phyloP scores from a whole-genome alignment of 768 basidiomycete genomes.

The Hypsizygus marmoreus region DNA sequence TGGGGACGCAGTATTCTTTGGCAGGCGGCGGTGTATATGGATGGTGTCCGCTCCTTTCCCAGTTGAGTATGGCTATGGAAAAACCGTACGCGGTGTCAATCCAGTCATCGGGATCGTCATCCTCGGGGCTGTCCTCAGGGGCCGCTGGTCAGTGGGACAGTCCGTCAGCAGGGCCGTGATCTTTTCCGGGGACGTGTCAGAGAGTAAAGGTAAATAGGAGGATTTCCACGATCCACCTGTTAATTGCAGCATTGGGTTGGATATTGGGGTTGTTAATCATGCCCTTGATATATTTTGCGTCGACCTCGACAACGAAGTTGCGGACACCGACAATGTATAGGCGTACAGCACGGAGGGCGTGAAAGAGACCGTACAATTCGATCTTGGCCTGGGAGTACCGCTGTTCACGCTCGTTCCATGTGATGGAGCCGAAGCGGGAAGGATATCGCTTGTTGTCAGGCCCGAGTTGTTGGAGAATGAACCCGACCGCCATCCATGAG shows the following conservation, averaged over 20 bases:
- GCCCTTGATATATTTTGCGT: slow-evolving; percentile 25
- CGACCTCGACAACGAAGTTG: slow-evolving; percentile 25
- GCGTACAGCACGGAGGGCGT: slow-evolving; percentile 13
- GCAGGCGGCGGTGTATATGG: too few species aligned
- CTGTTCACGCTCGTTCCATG: slow-evolving; percentile 22
- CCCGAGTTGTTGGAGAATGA: slow-evolving; percentile 12
- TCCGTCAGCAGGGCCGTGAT: slow-evolving; percentile 1
- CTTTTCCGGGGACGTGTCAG: slow-evolving; percentile 31
- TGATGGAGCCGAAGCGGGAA: not conserved
- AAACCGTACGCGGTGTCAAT: too few species aligned
- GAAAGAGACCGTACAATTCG: slow-evolving; percentile 30
- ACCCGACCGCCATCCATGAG: slow-evolving; percentile 6
- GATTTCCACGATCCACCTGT: slow-evolving; percentile 44
- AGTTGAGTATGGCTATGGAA: too few species aligned
- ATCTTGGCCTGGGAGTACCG: slow-evolving; percentile 27
- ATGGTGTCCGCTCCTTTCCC: too few species aligned
- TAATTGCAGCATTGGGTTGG: slow-evolving; percentile 36
- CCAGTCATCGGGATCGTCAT: not conserved
- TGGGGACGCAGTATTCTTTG: too few species aligned
- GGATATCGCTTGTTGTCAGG: slow-evolving; percentile 4
- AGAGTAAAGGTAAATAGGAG: slow-evolving; percentile 37
- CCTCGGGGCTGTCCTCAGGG: slow-evolving; percentile 3
- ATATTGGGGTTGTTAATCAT: slow-evolving; percentile 43
- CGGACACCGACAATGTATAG: slow-evolving; percentile 28
- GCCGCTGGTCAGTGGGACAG: not conserved